Conservation (phyloP, 257 asterid genomes). For the Forsythia suspensa region DNA sequence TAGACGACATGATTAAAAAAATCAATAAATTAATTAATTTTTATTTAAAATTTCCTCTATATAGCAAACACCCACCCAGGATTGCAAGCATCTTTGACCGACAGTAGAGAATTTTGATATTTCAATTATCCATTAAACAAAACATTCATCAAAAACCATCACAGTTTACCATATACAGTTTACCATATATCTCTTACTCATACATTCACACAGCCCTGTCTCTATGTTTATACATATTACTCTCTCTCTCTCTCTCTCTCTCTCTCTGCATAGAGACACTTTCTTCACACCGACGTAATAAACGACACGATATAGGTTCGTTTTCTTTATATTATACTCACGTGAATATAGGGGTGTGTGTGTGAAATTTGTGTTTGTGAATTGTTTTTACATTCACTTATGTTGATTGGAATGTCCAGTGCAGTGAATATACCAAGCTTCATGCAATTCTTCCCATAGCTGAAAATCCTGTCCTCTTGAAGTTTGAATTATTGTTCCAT, state of each 20-base stretch:
- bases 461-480: neutral
- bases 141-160: neutral
- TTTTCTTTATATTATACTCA: neutral
- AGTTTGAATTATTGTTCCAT: neutral
- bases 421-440: slow-evolving; percentile 7
- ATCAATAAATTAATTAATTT: too few species aligned
- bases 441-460: neutral
- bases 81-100: neutral
- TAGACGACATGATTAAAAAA: too few species aligned
- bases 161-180: neutral
- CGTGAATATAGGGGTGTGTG: neutral
- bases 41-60: neutral
- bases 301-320: neutral
- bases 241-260: neutral
- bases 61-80: neutral
- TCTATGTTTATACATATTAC: neutral
- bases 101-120: neutral
- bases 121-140: neutral
- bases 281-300: neutral
- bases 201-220: neutral
- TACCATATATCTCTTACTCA: neutral
- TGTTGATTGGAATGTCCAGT: neutral
- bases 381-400: neutral
- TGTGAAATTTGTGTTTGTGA: neutral
- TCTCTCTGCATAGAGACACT: neutral